These are phyloP conservation scores for Tulasnella sp. DNA, from an alignment of 768 basidiomycete genomes.

Conservation along the genomic window DNA sequence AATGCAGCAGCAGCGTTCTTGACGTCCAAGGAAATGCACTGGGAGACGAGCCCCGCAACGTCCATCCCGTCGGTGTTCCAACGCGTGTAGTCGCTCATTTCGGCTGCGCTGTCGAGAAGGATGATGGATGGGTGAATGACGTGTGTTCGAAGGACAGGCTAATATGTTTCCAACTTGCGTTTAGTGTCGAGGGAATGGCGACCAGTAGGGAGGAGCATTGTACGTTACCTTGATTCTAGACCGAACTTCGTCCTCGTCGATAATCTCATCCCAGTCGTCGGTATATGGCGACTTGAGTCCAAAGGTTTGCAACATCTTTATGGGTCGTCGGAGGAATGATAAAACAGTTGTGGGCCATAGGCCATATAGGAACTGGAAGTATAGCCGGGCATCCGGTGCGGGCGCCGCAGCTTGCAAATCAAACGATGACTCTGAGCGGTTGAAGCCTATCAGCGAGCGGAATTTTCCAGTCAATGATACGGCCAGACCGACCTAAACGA, in stretches of 20 bases:
- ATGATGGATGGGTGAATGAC: constrained; percentile 61
- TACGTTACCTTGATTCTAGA: constrained; percentile 57
- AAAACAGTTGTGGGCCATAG: constrained; percentile 86
- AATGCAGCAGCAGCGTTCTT: constrained; percentile 40
- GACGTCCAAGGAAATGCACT: constrained; percentile 61
- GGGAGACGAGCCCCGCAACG: constrained; percentile 53
- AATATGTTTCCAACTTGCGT: not conserved
- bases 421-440: constrained; percentile 44
- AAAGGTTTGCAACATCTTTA: constrained; percentile 50
- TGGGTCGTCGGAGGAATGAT: constrained; percentile 65
- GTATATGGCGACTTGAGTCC: constrained; percentile 50
- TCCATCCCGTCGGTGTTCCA: constrained; percentile 54
- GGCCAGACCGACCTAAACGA: constrained; percentile 35
- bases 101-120: constrained; percentile 53
- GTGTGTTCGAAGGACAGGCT: constrained; percentile 65
- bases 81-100: constrained; percentile 54
- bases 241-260: constrained; percentile 63
- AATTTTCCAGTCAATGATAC: not conserved
- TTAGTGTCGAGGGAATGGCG: not conserved
- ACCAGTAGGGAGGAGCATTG: not conserved
- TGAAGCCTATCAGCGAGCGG: not conserved
- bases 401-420: constrained; percentile 45
- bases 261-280: constrained; percentile 60
- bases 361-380: constrained; percentile 77
- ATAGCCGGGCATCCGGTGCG: constrained; percentile 51